Percentiles rank a stretch among this genome's conserved stretches.
Evolutionary conservation across 1,284 basidiomycete genomes (phyloP).

Genomic region (Cryptococcus wingfieldii): DNA sequence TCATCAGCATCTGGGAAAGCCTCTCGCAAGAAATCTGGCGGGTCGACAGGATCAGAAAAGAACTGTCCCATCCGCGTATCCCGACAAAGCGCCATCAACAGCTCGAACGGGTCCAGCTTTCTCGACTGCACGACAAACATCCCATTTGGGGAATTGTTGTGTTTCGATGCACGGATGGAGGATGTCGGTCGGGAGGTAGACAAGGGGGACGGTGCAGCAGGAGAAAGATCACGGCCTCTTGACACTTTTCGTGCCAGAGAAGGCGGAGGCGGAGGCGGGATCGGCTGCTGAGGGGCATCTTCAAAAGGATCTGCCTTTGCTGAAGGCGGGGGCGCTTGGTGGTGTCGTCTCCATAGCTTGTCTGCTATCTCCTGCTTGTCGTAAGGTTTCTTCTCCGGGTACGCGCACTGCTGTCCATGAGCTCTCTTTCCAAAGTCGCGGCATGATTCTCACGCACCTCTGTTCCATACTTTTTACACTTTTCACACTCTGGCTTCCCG

Average conservation of each 20-base stretch:
- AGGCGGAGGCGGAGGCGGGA: constrained; percentile 2
- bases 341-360: constrained; percentile 23
- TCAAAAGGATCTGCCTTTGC: too few species aligned
- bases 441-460: constrained; percentile 16
- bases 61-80: constrained; percentile 38
- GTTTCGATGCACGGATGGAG: not conserved
- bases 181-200: not conserved
- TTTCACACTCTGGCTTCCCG: constrained; percentile 23
- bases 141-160: too few species aligned
- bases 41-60: constrained; percentile 27
- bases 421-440: not conserved
- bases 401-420: constrained; percentile 27
- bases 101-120: constrained; percentile 22
- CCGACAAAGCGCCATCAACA: constrained; percentile 33
- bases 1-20: constrained; percentile 34
- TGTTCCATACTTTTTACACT: constrained; percentile 25
- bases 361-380: constrained; percentile 22
- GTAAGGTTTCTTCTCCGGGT: constrained; percentile 35
- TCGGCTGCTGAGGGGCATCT: too few species aligned
- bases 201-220: constrained; percentile 1
- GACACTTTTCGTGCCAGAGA: not conserved
- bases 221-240: not conserved
- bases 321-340: too few species aligned
- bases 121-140: too few species aligned
- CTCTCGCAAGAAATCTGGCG: constrained; percentile 34